Percentiles rank a stretch among this genome's conserved stretches.
Conservation (phyloP, 1,284 basidiomycete species). For the Leccinum huronense region DNA sequence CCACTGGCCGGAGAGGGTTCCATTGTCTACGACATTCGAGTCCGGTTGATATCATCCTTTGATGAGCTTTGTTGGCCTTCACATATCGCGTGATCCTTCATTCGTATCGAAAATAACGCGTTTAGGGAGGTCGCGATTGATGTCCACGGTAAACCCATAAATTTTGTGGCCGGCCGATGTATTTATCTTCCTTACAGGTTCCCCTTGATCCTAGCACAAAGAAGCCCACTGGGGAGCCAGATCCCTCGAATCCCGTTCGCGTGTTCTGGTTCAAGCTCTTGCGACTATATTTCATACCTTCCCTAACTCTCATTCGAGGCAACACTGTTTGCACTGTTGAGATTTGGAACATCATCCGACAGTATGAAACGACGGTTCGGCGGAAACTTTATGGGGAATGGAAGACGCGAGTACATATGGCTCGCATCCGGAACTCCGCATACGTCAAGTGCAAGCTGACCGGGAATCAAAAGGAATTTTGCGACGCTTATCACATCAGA, state of each 20-base stretch:
- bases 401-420: slow-evolving; percentile 68
- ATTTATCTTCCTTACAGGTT: slow-evolving; percentile 36
- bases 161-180: slow-evolving; percentile 26
- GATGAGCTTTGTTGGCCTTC: slow-evolving; percentile 71
- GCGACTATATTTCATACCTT: slow-evolving; percentile 82
- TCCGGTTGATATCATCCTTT: slow-evolving; percentile 67
- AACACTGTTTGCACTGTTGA: slow-evolving; percentile 87
- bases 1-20: slow-evolving; percentile 73
- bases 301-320: slow-evolving; percentile 80
- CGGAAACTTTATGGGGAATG: slow-evolving; percentile 96
- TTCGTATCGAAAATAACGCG: slow-evolving; percentile 63
- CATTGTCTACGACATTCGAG: slow-evolving; percentile 59
- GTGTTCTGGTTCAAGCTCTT: slow-evolving; percentile 81
- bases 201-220: slow-evolving; percentile 55
- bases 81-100: slow-evolving; percentile 69
- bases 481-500: slow-evolving; percentile 79
- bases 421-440: slow-evolving; percentile 71
- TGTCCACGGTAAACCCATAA: slow-evolving; percentile 41
- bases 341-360: slow-evolving; percentile 81
- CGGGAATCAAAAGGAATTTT: slow-evolving; percentile 79
- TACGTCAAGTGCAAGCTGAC: slow-evolving; percentile 70
- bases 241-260: slow-evolving; percentile 56
- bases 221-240: slow-evolving; percentile 48
- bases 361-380: slow-evolving; percentile 76
- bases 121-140: slow-evolving; percentile 52